phyloP scores from a whole-genome alignment of 805 yeast species.

The Cephaloascus albidus region DNA sequence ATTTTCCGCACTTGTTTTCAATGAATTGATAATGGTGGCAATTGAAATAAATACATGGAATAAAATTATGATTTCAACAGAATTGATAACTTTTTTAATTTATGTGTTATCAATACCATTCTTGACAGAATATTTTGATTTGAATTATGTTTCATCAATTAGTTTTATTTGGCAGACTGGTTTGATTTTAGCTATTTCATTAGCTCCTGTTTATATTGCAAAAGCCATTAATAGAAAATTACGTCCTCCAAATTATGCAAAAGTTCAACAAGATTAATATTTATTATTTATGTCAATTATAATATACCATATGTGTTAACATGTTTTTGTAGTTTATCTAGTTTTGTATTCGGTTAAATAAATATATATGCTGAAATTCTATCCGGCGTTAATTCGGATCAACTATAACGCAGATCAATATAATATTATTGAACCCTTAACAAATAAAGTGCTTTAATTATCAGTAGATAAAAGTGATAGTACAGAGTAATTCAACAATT shows the following conservation, averaged over 20 bases:
- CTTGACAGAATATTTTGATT: constrained; percentile 77
- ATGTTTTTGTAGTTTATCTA: too few relatives aligned
- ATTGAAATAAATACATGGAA: constrained; percentile 91
- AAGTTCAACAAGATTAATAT: constrained; percentile 75
- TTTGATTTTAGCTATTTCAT: constrained; percentile 56
- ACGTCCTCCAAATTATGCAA: constrained; percentile 94
- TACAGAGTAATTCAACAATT: too few relatives aligned
- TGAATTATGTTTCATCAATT: constrained; percentile 48
- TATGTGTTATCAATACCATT: constrained; percentile 77
- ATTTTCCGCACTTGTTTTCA: constrained; percentile 69
- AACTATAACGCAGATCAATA: too few relatives aligned
- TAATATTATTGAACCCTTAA: too few relatives aligned
- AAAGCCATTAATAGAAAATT: constrained; percentile 66
- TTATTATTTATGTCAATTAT: too few relatives aligned
- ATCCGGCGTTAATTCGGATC: too few relatives aligned
- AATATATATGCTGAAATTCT: too few relatives aligned
- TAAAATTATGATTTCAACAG: constrained; percentile 62
- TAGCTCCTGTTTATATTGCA: constrained; percentile 85
- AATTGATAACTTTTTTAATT: constrained; percentile 56
- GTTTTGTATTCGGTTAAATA: too few relatives aligned
- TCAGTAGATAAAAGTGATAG: too few relatives aligned
- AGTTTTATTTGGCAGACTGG: constrained; percentile 62
- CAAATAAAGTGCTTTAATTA: too few relatives aligned
- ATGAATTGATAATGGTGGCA: constrained; percentile 91
- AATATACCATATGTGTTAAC: too few relatives aligned